A percentile compares a stretch with the other conserved stretches of the same genome.
Conservation (phyloP, 2,329 filamentous ascomycete species). For the Aspergillus eucalypticola region DNA sequence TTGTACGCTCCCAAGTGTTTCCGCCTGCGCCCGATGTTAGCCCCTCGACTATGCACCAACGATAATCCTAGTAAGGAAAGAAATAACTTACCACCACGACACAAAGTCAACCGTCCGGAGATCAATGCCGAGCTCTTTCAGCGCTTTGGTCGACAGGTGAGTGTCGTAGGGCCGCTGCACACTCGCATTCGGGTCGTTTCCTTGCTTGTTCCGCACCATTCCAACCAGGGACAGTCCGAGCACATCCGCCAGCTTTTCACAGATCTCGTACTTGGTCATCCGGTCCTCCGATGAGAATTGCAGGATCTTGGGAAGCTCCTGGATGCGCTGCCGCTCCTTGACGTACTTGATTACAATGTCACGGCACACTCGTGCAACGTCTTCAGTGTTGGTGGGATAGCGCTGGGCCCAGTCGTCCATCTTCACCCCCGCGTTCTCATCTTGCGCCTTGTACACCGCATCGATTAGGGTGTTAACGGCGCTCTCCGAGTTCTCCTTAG, state of each 20-base stretch:
- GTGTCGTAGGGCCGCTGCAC: constrained; percentile 85
- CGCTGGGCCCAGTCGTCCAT: constrained; percentile 87
- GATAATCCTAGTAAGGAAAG: constrained; percentile 10
- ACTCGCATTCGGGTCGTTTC: constrained; percentile 68
- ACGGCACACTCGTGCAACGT: constrained; percentile 75
- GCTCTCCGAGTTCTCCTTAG: constrained; percentile 70
- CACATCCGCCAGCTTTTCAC: constrained; percentile 73
- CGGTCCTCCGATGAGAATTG: constrained; percentile 86
- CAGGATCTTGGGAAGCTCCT: constrained; percentile 66
- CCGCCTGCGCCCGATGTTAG: constrained; percentile 28
- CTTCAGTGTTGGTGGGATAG: constrained; percentile 87
- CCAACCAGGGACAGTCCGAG: constrained; percentile 70
- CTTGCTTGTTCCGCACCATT: constrained; percentile 67
- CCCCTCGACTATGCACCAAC: constrained; percentile 6
- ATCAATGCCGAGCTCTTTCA: constrained; percentile 73
- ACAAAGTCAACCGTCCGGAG: constrained; percentile 73
- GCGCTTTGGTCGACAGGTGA: constrained; percentile 74
- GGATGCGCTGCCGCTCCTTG: constrained; percentile 48
- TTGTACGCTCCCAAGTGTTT: constrained; percentile 33
- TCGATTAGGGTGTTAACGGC: constrained; percentile 82
- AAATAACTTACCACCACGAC: constrained; percentile 69
- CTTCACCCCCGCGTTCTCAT: constrained; percentile 60
- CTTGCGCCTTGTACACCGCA: constrained; percentile 71
- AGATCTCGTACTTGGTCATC: constrained; percentile 90
- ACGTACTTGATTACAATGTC: constrained; percentile 73